Percentiles rank a stretch among this genome's conserved stretches.
These are phyloP conservation scores for Umbellularia californica DNA, from an alignment of 164 flowering plant genomes.

Conservation along the genomic window DNA sequence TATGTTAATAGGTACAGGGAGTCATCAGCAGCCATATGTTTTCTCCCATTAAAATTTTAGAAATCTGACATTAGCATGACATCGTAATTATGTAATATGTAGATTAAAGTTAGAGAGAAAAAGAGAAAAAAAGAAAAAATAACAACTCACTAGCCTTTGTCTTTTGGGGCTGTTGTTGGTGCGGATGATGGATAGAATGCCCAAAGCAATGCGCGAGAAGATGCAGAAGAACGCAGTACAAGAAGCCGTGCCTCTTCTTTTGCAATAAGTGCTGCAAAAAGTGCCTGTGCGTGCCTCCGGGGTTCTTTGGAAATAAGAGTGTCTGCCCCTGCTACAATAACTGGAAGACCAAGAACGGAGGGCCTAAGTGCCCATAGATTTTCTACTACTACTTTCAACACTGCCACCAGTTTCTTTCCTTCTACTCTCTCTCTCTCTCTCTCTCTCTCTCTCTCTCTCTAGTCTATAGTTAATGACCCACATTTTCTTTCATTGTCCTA, in stretches of 20 bases:
- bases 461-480: too few species aligned
- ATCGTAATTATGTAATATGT: too few species aligned
- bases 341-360: constrained; percentile 61
- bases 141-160: too few species aligned
- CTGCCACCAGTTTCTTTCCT: background rate
- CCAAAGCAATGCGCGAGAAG: constrained; percentile 36
- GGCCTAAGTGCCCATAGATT: constrained; percentile 56
- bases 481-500: too few species aligned
- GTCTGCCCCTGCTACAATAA: constrained; percentile 70
- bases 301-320: constrained; percentile 45
- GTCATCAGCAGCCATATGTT: too few species aligned
- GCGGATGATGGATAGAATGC: constrained; percentile 36
- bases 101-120: too few species aligned
- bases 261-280: constrained; percentile 54
- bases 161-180: too few species aligned
- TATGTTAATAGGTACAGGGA: too few species aligned
- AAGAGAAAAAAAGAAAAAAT: too few species aligned
- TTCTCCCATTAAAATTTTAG: too few species aligned
- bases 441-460: background rate
- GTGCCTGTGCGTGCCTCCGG: constrained; percentile 63
- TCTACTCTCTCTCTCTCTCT: background rate
- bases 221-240: constrained; percentile 41
- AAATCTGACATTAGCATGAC: too few species aligned
- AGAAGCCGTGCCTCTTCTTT: constrained; percentile 49
- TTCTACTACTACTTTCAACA: constrained; percentile 37